Evolutionary conservation across 2,329 filamentous ascomycete species (phyloP), one percentile per base, ranked within the genome.

Genomic region (Phaeomoniella chlamydospora): DNA sequence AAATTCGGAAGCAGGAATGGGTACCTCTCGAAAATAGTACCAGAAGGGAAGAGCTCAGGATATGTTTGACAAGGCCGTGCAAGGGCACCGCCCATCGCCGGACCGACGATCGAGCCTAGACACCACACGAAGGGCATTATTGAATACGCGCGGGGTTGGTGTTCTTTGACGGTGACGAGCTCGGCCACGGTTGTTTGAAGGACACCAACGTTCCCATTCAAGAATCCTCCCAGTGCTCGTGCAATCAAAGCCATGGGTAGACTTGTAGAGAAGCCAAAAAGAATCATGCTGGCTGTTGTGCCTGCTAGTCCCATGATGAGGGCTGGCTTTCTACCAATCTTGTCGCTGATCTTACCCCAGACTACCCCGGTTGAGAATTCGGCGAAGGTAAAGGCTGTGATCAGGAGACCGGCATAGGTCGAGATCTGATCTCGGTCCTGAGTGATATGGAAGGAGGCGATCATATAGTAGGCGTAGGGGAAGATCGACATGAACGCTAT

Each of bases 401-500:
- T 96, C 43, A 96, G 86, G 76, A 94, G 83, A 50, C 90, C 88
- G 16, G 85, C 86, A 57, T 94, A 96, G 38, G 94, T 74, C 11
- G 87, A 83, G 47, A 94, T 92, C 53, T 81, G 76, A 49, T 71
- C 77, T 43, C 80, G 67, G 52, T 86, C 76, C 33, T 83, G 68
- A 43, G 86, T 83, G 53, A 94, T 78, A 50, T 82, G 68, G 60
- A 96, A 96, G 42, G 86, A 85, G 50, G 86, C 70, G 48, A 96
- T 80, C 90, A 98, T 96, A 65, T 82, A 88, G 65, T 94, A 96
- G 48, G 93, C 86, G 59, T 96, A 98, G 2, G 90, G 90, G 55
- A 98, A 96, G 48, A 96, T 94, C 37, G 87, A 94, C 85, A 94
- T 96, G 68, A 98, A 96, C 4, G 90, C 90, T 57, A 98, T 96